Percentiles rank a stretch among this genome's conserved stretches.
Evolutionary conservation across 2,329 filamentous ascomycete species (phyloP).

Genomic region (Biscogniauxia mediterranea): DNA sequence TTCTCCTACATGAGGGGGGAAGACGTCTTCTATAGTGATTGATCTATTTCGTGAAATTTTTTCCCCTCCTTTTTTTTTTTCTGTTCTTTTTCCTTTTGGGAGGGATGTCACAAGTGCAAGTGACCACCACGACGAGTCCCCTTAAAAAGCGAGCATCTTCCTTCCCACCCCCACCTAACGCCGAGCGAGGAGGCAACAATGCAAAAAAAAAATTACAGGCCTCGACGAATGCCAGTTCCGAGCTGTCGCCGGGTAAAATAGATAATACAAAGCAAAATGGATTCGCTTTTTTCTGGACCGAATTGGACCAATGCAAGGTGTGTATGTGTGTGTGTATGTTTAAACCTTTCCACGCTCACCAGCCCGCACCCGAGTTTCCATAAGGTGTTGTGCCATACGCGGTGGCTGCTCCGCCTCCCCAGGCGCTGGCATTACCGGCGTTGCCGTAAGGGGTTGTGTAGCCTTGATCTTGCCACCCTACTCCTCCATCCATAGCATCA

Average conservation of each 20-base stretch:
- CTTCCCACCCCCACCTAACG: neutral
- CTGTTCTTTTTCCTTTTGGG: no score
- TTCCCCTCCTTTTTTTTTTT: no score
- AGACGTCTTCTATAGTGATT: neutral
- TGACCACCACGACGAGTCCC: neutral
- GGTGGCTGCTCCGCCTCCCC: slow-evolving; percentile 54
- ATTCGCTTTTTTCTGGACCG: neutral
- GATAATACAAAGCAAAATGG: neutral
- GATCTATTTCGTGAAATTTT: neutral
- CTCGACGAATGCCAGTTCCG: neutral
- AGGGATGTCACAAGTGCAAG: neutral
- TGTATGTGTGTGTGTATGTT: neutral
- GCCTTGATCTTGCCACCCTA: slow-evolving; percentile 61
- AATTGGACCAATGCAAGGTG: neutral
- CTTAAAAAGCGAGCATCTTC: neutral
- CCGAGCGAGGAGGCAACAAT: neutral
- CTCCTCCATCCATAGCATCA: slow-evolving; percentile 57
- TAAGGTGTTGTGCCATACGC: slow-evolving; percentile 45
- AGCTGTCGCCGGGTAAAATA: neutral
- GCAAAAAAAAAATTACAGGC: neutral
- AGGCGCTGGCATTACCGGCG: slow-evolving; percentile 58
- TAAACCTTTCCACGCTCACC: slow-evolving; percentile 37
- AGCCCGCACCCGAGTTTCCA: slow-evolving; percentile 50
- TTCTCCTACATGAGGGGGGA: neutral
- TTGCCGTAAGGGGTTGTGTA: slow-evolving; percentile 68